These are phyloP conservation scores for Phanerochaete carnosa DNA, from an alignment of 768 basidiomycete genomes.

Conservation along the genomic window DNA sequence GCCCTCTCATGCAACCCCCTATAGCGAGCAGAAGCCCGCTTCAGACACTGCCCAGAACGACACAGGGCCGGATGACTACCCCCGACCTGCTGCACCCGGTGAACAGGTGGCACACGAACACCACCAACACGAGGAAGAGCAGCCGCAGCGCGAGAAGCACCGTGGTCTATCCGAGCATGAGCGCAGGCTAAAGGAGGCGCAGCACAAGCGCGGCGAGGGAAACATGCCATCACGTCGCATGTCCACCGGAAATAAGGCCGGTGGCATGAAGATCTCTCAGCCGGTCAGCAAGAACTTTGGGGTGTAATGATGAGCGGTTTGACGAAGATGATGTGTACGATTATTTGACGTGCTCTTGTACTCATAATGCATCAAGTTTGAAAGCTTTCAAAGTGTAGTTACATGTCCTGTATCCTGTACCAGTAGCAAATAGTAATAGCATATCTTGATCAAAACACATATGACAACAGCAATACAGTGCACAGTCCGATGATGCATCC, in stretches of 20 bases:
- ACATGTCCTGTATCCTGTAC: neutral
- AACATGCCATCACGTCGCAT: slow-evolving; percentile 8
- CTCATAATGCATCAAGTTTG: neutral
- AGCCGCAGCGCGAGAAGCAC: slow-evolving; percentile 10
- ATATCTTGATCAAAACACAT: slow-evolving; percentile 29
- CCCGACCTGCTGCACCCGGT: slow-evolving; percentile 14
- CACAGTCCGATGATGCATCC: slow-evolving; percentile 88
- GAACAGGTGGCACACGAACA: slow-evolving; percentile 10
- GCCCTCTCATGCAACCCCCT: neutral
- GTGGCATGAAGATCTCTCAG: slow-evolving; percentile 9
- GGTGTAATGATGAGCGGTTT: neutral
- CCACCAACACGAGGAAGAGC: slow-evolving; percentile 13
- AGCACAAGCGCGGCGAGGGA: slow-evolving; percentile 8
- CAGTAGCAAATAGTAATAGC: neutral
- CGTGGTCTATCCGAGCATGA: slow-evolving; percentile 10
- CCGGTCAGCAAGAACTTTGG: slow-evolving; percentile 5
- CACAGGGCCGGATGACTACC: slow-evolving; percentile 13
- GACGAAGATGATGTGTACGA: neutral
- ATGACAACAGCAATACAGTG: slow-evolving; percentile 57
- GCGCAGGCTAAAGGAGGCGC: slow-evolving; percentile 10
- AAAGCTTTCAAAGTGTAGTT: neutral
- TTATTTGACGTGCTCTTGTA: neutral
- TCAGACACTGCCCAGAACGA: slow-evolving; percentile 4
- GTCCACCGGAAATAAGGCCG: neutral
- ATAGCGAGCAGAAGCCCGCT: slow-evolving; percentile 11